Percentiles rank a stretch among this genome's conserved stretches.
These are phyloP conservation scores for Podospora pseudopauciseta DNA, from an alignment of 495 filamentous ascomycete species.

Conservation along the genomic window DNA sequence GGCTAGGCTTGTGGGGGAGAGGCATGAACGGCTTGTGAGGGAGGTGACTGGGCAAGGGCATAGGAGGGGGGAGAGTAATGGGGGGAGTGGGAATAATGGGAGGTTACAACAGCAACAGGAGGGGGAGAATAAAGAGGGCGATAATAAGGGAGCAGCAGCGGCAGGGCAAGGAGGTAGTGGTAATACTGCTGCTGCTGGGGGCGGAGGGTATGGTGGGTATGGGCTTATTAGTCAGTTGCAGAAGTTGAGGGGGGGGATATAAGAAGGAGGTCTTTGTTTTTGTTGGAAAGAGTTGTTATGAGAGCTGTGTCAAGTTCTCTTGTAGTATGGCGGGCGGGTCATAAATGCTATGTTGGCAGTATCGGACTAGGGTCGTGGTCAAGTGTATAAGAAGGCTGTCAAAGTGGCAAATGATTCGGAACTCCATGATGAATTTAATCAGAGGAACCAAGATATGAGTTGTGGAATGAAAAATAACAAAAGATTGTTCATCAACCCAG, in stretches of 20 bases:
- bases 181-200: constrained; percentile 12
- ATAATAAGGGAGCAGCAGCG: background rate
- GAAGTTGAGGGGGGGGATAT: constrained; percentile 72
- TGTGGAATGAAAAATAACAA: no score
- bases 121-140: constrained; percentile 1
- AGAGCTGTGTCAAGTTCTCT: no score
- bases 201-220: constrained; percentile 53
- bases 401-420: no score
- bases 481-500: no score
- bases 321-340: no score
- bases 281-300: no score
- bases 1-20: constrained; percentile 57
- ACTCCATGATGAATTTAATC: no score
- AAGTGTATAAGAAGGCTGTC: no score
- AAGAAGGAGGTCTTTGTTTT: background rate
- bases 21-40: constrained; percentile 52
- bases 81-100: background rate
- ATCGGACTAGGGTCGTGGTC: no score
- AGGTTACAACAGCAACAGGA: constrained; percentile 24
- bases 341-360: no score
- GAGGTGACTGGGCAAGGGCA: constrained; percentile 32
- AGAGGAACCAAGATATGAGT: no score
- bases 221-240: constrained; percentile 79
- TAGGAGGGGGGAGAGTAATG: background rate
- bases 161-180: background rate